Percentiles rank a stretch among this genome's conserved stretches.
Conservation (phyloP, 305 asterid genomes). For the Rubia tinctorum region DNA sequence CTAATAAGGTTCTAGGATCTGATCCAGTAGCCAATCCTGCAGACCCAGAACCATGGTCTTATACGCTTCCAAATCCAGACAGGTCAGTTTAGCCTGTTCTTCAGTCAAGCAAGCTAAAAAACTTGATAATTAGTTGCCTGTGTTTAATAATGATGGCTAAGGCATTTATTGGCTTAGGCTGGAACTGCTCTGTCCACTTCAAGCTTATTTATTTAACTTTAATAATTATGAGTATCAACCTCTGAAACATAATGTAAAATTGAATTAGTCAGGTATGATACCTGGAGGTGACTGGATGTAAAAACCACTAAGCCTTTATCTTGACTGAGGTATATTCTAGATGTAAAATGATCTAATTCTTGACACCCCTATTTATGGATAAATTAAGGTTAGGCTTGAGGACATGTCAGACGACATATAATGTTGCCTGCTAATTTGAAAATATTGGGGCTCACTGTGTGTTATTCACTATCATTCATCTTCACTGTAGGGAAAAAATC, state of each 20-base stretch:
- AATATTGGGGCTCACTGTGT: background rate
- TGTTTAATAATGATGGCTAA: background rate
- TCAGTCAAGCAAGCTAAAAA: background rate
- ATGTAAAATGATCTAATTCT: no score
- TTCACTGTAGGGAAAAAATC: background rate
- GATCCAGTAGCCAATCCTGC: background rate
- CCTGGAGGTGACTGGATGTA: no score
- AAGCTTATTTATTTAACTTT: background rate
- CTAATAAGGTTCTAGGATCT: background rate
- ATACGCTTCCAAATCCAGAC: conserved; percentile 10
- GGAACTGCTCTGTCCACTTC: background rate
- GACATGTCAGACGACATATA: background rate
- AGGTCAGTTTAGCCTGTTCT: conserved; percentile 15
- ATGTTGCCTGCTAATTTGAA: background rate
- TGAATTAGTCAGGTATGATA: no score
- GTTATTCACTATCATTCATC: background rate
- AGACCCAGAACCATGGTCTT: conserved; percentile 9
- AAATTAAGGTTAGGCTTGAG: background rate
- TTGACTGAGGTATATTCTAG: no score
- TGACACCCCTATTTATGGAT: background rate
- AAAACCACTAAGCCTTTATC: no score
- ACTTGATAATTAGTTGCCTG: background rate
- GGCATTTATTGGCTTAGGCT: background rate
- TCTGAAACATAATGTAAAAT: no score
- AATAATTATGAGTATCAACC: no score